Evolutionary conservation across 164 flowering plant species (phyloP).

Genomic region (Buxus sempervirens): DNA sequence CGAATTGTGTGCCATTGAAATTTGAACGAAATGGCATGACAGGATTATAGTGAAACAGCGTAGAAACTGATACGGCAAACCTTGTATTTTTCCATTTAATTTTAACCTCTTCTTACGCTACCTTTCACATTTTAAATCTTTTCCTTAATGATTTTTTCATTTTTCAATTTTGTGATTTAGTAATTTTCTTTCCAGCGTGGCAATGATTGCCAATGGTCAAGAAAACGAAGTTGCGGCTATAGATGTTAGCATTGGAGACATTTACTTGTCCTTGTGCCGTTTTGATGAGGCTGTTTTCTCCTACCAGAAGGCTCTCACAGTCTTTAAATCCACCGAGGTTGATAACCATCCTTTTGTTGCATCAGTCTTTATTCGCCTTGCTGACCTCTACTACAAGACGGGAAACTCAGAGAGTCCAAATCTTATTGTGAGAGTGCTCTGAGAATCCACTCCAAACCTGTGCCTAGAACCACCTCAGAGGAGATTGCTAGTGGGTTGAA

Average conservation of each 20-base stretch:
- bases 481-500: conserved; percentile 47
- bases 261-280: conserved; percentile 41
- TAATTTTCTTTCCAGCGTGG: conserved; percentile 46
- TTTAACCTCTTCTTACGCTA: too few relatives aligned
- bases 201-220: conserved; percentile 38
- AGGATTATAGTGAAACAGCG: too few relatives aligned
- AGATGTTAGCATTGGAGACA: conserved; percentile 52
- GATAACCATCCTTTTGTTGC: conserved; percentile 50
- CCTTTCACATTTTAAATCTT: too few relatives aligned
- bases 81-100: too few relatives aligned
- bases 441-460: conserved; percentile 32
- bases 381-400: conserved; percentile 49
- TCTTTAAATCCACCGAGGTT: conserved; percentile 39
- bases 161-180: too few relatives aligned
- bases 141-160: too few relatives aligned
- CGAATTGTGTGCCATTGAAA: too few relatives aligned
- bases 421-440: conserved; percentile 49
- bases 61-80: too few relatives aligned
- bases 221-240: conserved; percentile 40
- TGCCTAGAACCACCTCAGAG: conserved; percentile 33
- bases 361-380: conserved; percentile 48
- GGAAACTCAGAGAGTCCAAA: conserved; percentile 53
- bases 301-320: conserved; percentile 47
- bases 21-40: too few relatives aligned
- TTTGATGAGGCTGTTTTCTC: conserved; percentile 51